Evolutionary conservation across 163 green algal genomes (phyloP), one percentile per base, ranked within the genome.

Genomic region (Chlorella variabilis): DNA sequence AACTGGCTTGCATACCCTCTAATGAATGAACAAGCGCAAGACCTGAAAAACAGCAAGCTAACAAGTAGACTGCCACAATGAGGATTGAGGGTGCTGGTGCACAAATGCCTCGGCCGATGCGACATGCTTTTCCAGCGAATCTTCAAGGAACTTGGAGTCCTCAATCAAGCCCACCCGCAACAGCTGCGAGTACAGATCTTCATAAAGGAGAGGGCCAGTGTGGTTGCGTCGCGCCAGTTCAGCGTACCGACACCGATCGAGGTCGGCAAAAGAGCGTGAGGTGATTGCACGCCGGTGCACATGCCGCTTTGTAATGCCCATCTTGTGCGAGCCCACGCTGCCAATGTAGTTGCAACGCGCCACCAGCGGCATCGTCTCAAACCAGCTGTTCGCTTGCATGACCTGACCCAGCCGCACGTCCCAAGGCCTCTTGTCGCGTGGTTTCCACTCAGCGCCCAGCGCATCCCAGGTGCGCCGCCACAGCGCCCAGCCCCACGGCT

Each of bases 301-400:
- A 59, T 80, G 73, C 34, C 39, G 23, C 36, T 36, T 63, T 8
- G 21, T 17, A 15, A 25, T 15, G 13, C 73, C 56, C 54, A 58
- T 54, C 27, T 69, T 69, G 73, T 80, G 36, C 7, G 18, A 4
- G 23, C 73, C 73, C 73, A 80, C 73, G 38, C 38, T 70, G 73
- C 73, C 73, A 27, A 80, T 80, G 73, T 80, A 70, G 73, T 80
- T 80, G 56, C 73, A 80, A 27, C 73, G 54, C 17, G 73, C 54
- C 56, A 80, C 56, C 36, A 80, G 73, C 38, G 73, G 73, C 56
- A 80, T 80, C 27, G 39, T 80, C n/a, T 80, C 73, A 39, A 61
- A 41, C 73, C 73, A 70, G 38, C 73, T 56, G 3, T 20, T 25
- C n/a, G 27, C 41, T 25, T 42, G 25, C 7, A 80, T 31, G 13